A percentile compares a stretch with the other conserved stretches of the same genome.
These are phyloP conservation scores for Lachnellula hyalina DNA, from an alignment of 2,329 filamentous ascomycete genomes.

Conservation along the genomic window DNA sequence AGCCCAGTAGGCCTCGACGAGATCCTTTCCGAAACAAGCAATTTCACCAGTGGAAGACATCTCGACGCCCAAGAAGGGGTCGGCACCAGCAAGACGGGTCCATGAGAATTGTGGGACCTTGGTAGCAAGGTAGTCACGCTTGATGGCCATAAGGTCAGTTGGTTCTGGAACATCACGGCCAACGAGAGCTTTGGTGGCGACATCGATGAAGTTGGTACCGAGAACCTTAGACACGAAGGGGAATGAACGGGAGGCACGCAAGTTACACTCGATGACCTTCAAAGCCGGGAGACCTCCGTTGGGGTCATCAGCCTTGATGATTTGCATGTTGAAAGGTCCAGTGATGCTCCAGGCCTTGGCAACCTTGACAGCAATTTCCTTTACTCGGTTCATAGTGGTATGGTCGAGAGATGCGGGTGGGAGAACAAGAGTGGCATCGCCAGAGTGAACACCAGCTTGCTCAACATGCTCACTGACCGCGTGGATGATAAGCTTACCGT, in stretches of 20 bases:
- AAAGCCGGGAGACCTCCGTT: conserved; percentile 70
- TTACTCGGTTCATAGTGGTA: conserved; percentile 75
- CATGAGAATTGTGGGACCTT: conserved; percentile 99
- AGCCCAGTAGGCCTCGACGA: conserved; percentile 96
- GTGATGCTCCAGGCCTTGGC: conserved; percentile 96
- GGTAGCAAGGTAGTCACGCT: conserved; percentile 89
- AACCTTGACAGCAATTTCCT: conserved; percentile 94
- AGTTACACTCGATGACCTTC: conserved; percentile 98
- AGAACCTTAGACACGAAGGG: conserved; percentile 97
- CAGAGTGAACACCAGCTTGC: conserved; percentile 95
- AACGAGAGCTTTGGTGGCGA: conserved; percentile 87
- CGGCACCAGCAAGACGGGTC: conserved; percentile 94
- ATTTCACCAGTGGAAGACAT: conserved; percentile 98
- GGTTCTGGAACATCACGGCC: conserved; percentile 80
- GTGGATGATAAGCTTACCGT: conserved; percentile 83
- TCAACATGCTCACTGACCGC: conserved; percentile 95
- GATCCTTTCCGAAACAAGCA: conserved; percentile 94
- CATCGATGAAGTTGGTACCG: conserved; percentile 93
- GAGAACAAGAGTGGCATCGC: conserved; percentile 90
- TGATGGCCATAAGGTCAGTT: conserved; percentile 79
- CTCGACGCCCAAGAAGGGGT: conserved; percentile 96
- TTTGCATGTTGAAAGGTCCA: conserved; percentile 99
- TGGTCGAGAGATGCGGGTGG: conserved; percentile 78
- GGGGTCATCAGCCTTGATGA: conserved; percentile 83
- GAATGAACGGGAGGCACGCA: conserved; percentile 95